Percentiles rank a stretch among this genome's conserved stretches.
phyloP scores from a whole-genome alignment of 1,284 basidiomycete genomes.

The Neolentinus lepideus region DNA sequence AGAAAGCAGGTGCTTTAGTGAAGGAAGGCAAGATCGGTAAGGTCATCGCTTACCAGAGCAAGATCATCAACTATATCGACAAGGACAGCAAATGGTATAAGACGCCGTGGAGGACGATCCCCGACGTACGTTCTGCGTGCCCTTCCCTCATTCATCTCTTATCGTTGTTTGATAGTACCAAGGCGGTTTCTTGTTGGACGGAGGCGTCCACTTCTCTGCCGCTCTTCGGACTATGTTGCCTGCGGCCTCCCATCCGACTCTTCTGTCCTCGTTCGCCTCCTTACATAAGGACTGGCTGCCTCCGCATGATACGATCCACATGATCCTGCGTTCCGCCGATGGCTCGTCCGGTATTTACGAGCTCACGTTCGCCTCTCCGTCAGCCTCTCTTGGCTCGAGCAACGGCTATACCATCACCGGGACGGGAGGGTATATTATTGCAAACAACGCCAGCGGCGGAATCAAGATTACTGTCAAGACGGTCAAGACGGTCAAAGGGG shows the following conservation, averaged over 20 bases:
- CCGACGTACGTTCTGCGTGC: slow-evolving; percentile 47
- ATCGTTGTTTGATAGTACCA: slow-evolving; percentile 49
- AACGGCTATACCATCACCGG: slow-evolving; percentile 51
- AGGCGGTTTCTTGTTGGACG: slow-evolving; percentile 74
- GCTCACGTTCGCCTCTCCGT: slow-evolving; percentile 52
- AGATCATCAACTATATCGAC: slow-evolving; percentile 49
- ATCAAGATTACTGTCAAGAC: slow-evolving; percentile 35
- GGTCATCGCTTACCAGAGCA: slow-evolving; percentile 54
- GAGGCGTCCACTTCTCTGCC: slow-evolving; percentile 64
- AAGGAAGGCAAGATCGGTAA: slow-evolving; percentile 54
- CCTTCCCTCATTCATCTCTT: not conserved
- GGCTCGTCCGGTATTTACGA: slow-evolving; percentile 54
- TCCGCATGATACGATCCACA: slow-evolving; percentile 71
- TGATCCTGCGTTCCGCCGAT: slow-evolving; percentile 40
- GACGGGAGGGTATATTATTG: slow-evolving; percentile 38
- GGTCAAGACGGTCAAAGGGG: slow-evolving; percentile 26
- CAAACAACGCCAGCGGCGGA: slow-evolving; percentile 19
- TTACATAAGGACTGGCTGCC: slow-evolving; percentile 63
- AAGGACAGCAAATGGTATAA: slow-evolving; percentile 69
- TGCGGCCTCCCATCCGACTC: slow-evolving; percentile 30
- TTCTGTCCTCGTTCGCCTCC: slow-evolving; percentile 58
- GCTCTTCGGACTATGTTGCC: slow-evolving; percentile 57
- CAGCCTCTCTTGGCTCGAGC: slow-evolving; percentile 23
- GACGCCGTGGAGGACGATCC: slow-evolving; percentile 75
- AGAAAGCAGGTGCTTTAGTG: slow-evolving; percentile 46